Conservation (phyloP, 148 eudicot genomes). For the Rhododendron henanense region DNA sequence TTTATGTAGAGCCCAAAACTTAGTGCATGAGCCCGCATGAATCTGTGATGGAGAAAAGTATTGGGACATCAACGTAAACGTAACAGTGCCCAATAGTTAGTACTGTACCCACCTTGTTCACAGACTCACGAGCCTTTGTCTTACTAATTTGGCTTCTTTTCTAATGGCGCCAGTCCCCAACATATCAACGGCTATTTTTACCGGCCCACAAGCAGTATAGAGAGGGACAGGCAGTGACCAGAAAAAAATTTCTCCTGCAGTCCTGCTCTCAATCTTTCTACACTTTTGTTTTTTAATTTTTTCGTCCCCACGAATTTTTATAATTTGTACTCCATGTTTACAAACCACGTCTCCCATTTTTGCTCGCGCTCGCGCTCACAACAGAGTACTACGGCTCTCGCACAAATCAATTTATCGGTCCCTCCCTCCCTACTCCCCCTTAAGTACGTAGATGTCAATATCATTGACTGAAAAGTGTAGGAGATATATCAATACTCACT, state of each 20-base stretch:
- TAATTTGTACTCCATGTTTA: no score
- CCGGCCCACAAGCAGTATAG: neutral
- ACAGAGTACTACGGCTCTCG: neutral
- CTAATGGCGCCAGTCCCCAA: neutral
- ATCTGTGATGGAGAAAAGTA: no score
- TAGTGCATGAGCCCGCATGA: no score
- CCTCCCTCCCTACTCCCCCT: no score
- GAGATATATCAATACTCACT: no score
- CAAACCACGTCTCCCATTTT: no score
- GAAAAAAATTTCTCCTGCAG: no score
- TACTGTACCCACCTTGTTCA: no score
- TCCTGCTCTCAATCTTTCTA: neutral
- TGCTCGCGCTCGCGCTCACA: no score
- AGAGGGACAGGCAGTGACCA: neutral
- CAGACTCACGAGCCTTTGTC: neutral
- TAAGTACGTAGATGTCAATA: neutral
- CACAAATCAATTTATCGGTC: neutral
- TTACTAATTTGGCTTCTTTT: neutral
- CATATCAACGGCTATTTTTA: constrained; percentile 34
- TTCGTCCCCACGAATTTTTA: neutral
- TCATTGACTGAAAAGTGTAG: neutral
- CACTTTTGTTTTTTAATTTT: neutral
- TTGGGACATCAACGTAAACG: no score
- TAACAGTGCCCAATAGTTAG: no score
- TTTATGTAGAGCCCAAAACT: no score